Evolutionary conservation across 345 rosid genomes (phyloP).

Genomic region (Camelina hispida): DNA sequence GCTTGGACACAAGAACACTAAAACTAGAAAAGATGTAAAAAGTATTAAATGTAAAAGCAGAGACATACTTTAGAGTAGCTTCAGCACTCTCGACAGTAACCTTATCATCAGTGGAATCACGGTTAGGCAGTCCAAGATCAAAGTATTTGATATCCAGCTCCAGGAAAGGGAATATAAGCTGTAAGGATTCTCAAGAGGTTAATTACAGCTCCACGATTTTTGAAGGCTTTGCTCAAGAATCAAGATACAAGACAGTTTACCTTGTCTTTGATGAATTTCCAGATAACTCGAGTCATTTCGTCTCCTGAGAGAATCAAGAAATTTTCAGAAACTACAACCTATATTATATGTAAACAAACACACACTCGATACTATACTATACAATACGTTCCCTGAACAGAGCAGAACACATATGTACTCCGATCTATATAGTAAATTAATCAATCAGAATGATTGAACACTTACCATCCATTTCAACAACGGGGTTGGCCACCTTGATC

Average conservation of each 20-base stretch:
- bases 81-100: constrained; percentile 64
- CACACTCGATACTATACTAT: background rate
- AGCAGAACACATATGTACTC: constrained; percentile 10
- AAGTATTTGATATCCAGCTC: constrained; percentile 70
- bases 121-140: constrained; percentile 71
- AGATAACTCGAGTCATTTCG: constrained; percentile 74
- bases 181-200: constrained; percentile 15
- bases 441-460: constrained; percentile 6
- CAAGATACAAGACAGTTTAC: constrained; percentile 20
- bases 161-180: constrained; percentile 70
- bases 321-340: background rate
- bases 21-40: background rate
- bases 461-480: constrained; percentile 65
- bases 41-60: background rate
- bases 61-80: constrained; percentile 63
- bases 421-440: constrained; percentile 7
- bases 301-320: constrained; percentile 51
- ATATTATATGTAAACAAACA: background rate
- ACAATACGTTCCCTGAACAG: background rate
- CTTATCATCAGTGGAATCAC: constrained; percentile 64
- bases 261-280: constrained; percentile 71
- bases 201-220: background rate
- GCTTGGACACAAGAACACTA: constrained; percentile 6
- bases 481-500: constrained; percentile 61
- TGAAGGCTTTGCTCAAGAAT: background rate